Percentiles rank a stretch among this genome's conserved stretches.
These are phyloP conservation scores for Aegilops longissima DNA, from an alignment of 176 grass and related monocot species.

Conservation along the genomic window DNA sequence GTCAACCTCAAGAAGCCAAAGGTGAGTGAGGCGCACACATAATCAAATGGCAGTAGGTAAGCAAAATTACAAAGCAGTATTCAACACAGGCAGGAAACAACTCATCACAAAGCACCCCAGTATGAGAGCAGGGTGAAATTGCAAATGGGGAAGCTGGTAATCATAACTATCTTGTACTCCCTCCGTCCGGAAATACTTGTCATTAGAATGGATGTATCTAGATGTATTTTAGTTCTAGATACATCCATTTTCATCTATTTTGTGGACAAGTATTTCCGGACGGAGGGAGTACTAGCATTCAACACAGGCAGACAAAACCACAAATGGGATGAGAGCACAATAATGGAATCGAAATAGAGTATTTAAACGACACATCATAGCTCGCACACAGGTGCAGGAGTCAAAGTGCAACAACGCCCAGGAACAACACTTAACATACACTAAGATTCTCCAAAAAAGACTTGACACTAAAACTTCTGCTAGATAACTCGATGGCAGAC, in stretches of 20 bases:
- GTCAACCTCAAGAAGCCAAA: too few relatives aligned
- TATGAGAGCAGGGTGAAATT: background rate
- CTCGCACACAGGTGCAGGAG: background rate
- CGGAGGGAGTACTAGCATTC: background rate
- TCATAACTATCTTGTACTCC: too few relatives aligned
- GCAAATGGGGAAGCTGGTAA: background rate
- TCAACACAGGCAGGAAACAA: too few relatives aligned
- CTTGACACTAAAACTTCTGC: background rate
- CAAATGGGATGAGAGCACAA: background rate
- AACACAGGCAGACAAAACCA: background rate
- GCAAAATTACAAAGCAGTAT: too few relatives aligned
- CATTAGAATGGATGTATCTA: too few relatives aligned
- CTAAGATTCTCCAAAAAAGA: background rate
- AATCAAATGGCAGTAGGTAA: too few relatives aligned
- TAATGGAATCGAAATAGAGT: background rate
- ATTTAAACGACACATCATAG: background rate
- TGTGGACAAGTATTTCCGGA: too few relatives aligned
- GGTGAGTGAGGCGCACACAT: too few relatives aligned
- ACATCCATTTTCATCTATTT: too few relatives aligned
- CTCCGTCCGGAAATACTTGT: too few relatives aligned
- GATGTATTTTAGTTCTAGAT: too few relatives aligned
- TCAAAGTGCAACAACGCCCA: background rate
- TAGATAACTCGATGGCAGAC: background rate
- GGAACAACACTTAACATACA: background rate
- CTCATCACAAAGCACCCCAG: too few relatives aligned